These are phyloP conservation scores for Gossypium bickii DNA, from an alignment of 345 rosid species.

Conservation along the genomic window DNA sequence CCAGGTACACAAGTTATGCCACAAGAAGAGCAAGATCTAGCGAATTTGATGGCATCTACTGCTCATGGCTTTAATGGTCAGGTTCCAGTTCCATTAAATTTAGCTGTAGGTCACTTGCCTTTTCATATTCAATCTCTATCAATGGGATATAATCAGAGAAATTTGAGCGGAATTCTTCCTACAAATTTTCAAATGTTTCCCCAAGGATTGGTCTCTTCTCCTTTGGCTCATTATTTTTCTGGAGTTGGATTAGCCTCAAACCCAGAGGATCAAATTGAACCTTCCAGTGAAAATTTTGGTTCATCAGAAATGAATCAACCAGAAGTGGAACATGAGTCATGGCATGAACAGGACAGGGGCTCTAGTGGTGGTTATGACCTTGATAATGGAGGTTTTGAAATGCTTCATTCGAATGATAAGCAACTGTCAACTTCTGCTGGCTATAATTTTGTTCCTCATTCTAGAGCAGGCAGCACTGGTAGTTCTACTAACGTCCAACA, in stretches of 20 bases:
- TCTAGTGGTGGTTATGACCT: conserved; percentile 40
- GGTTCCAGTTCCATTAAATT: conserved; percentile 60
- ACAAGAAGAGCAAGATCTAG: conserved; percentile 78
- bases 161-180: conserved; percentile 57
- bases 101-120: conserved; percentile 55
- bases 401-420: conserved; percentile 45
- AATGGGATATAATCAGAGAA: conserved; percentile 66
- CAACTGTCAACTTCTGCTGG: conserved; percentile 55
- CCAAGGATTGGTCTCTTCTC: conserved; percentile 54
- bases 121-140: conserved; percentile 50
- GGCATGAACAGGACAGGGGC: conserved; percentile 61
- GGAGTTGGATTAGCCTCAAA: conserved; percentile 43
- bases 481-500: conserved; percentile 39
- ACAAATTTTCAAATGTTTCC: conserved; percentile 60
- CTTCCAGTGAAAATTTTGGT: conserved; percentile 38
- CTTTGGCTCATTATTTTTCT: conserved; percentile 61
- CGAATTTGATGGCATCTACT: conserved; percentile 58
- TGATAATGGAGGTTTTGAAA: conserved; percentile 53
- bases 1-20: conserved; percentile 54
- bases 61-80: conserved; percentile 72
- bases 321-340: conserved; percentile 53
- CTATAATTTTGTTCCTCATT: conserved; percentile 40
- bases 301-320: conserved; percentile 39
- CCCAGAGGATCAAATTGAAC: conserved; percentile 48
- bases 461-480: conserved; percentile 42